Evolutionary conservation across 495 filamentous ascomycete species (phyloP).

Genomic region (Penicillium coprophilum): DNA sequence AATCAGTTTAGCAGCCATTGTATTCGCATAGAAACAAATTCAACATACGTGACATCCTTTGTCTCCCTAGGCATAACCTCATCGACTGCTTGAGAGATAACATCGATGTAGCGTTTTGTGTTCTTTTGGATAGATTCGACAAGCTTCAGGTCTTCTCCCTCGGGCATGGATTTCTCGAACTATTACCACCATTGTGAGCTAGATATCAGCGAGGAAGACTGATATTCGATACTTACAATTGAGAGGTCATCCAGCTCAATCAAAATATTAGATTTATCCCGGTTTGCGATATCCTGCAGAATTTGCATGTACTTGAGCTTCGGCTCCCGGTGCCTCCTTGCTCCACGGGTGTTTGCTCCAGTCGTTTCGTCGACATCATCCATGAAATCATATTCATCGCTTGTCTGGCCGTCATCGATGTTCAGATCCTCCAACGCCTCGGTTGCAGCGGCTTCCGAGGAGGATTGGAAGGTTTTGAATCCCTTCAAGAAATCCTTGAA

Average conservation of each 20-base stretch:
- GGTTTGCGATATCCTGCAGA: slow-evolving; percentile 83
- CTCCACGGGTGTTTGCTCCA: slow-evolving; percentile 43
- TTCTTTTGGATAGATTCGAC: slow-evolving; percentile 85
- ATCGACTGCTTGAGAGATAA: slow-evolving; percentile 85
- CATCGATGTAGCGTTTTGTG: slow-evolving; percentile 92
- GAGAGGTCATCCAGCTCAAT: slow-evolving; percentile 89
- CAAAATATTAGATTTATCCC: slow-evolving; percentile 67
- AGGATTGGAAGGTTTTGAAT: slow-evolving; percentile 80
- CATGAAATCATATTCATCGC: slow-evolving; percentile 95
- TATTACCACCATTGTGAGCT: slow-evolving; percentile 35
- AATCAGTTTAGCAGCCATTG: slow-evolving; percentile 10
- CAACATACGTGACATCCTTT: slow-evolving; percentile 70
- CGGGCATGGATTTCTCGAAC: slow-evolving; percentile 69
- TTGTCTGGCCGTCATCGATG: slow-evolving; percentile 83
- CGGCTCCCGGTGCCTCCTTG: slow-evolving; percentile 48
- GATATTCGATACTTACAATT: slow-evolving; percentile 50
- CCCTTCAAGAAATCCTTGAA: slow-evolving; percentile 85
- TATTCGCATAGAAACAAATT: neutral
- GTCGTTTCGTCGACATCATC: slow-evolving; percentile 69
- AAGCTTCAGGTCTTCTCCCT: slow-evolving; percentile 64
- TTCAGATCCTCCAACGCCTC: slow-evolving; percentile 79
- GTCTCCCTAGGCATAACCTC: slow-evolving; percentile 78
- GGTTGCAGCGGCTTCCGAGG: slow-evolving; percentile 64
- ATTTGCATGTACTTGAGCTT: slow-evolving; percentile 89
- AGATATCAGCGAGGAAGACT: neutral